Evolutionary conservation across 176 grass and related monocot genomes (phyloP), one percentile per base, ranked within the genome.

Genomic region (Rhynchospora pubera): DNA sequence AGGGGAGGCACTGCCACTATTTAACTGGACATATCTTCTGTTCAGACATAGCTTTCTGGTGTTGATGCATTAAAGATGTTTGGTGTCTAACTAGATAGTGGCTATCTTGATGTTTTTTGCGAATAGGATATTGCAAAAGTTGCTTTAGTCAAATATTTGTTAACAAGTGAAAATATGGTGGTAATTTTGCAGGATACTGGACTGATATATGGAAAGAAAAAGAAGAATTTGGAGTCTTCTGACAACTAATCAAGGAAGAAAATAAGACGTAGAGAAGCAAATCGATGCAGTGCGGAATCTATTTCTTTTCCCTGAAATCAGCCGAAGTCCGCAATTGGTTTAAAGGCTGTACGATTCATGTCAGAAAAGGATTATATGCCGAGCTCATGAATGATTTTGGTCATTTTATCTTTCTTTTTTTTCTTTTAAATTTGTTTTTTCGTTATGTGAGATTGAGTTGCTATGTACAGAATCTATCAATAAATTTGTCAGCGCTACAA

Each of bases 141-240:
- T 43, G 15, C 34, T 14, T 11, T 55, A 2, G 34, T 89, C 9
- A 57, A 83, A 84, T n/a, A 45, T 16, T 79, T 58, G 22, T 66
- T 88, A 85, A 74, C 51, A 13, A 11, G 19, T 74, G 46, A 51
- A 51, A 11, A 57, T 65, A 61, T 63, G 81, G 16, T 65, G 21
- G 78, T 18, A 53, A 53, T 80, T 89, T 48, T 65, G 67, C 86
- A 94, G 91, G 96, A 93, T 84, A 95, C 91, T 80, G 91, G 92
- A 64, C 88, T 99, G 64, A 86, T 85, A 86, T 95, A 93, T 80
- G 96, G 96, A 78, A 99, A 76, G 72, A 76, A 95, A 85, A 98
- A 88, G 79, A 93, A 88, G 87, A 85, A 82, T 47, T 62, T 87
- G 58, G 67, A 91, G 15, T 79, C 81, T 64, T 86, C 74, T 80